phyloP scores from a whole-genome alignment of 1,284 basidiomycete genomes.

The Cronartium ribicola region DNA sequence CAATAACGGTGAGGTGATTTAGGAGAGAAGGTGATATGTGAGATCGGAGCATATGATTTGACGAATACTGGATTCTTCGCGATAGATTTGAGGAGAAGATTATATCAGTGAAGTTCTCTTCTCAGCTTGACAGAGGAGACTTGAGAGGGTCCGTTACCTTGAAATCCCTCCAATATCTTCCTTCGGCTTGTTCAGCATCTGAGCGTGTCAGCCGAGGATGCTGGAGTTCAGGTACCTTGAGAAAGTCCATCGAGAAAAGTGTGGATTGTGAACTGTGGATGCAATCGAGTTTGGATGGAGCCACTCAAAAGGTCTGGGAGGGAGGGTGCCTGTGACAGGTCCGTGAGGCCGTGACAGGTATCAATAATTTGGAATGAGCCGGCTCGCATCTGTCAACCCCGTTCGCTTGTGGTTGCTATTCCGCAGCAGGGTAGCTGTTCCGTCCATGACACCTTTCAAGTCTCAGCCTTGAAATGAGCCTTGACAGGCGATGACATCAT shows the following conservation, averaged over 20 bases:
- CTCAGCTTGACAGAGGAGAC: neutral
- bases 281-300: too few species aligned
- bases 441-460: too few species aligned
- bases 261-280: too few species aligned
- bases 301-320: too few species aligned
- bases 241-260: constrained; percentile 20
- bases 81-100: constrained; percentile 65
- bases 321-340: too few species aligned
- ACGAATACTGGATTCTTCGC: constrained; percentile 81
- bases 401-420: too few species aligned
- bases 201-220: constrained; percentile 27
- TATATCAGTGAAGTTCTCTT: neutral
- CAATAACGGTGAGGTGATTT: constrained; percentile 85
- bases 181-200: constrained; percentile 14
- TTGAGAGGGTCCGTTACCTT: constrained; percentile 2
- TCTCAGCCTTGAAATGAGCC: too few species aligned
- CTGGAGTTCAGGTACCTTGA: constrained; percentile 6
- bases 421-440: too few species aligned
- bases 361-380: too few species aligned
- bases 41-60: constrained; percentile 90
- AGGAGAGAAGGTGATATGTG: constrained; percentile 80
- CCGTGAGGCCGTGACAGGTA: too few species aligned
- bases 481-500: too few species aligned
- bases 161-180: constrained; percentile 36
- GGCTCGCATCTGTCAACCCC: too few species aligned